Percentiles rank a stretch among this genome's conserved stretches.
phyloP scores from a whole-genome alignment of 805 yeast genomes.

The Metschnikowia similis region DNA sequence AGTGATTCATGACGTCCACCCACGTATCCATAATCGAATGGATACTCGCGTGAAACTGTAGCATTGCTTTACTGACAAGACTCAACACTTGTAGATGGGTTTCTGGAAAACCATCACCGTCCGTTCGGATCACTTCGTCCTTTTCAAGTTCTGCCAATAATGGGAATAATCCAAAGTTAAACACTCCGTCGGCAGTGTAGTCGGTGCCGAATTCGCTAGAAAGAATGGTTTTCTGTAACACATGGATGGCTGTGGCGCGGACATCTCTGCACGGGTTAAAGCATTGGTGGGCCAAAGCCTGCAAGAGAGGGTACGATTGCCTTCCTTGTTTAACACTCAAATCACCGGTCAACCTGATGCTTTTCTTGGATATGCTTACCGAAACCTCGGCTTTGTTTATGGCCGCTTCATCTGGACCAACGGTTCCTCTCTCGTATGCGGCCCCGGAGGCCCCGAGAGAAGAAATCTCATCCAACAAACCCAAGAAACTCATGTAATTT shows the following conservation, averaged over 20 bases:
- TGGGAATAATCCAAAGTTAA: constrained; percentile 75
- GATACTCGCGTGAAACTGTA: constrained; percentile 23
- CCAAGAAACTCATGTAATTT: constrained; percentile 64
- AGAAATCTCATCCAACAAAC: constrained; percentile 72
- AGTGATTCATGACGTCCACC: constrained; percentile 33
- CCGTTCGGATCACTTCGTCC: constrained; percentile 57
- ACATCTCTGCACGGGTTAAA: constrained; percentile 82
- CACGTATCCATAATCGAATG: constrained; percentile 29
- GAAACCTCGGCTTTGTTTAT: constrained; percentile 39
- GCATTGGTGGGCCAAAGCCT: constrained; percentile 86
- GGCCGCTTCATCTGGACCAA: constrained; percentile 41
- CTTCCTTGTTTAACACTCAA: constrained; percentile 37
- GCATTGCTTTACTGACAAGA: constrained; percentile 55
- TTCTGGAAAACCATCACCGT: constrained; percentile 55
- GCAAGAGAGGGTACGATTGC: constrained; percentile 58
- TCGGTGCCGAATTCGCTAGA: constrained; percentile 34
- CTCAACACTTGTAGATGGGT: constrained; percentile 68
- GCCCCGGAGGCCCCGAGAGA: constrained; percentile 79
- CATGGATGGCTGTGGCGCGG: constrained; percentile 58
- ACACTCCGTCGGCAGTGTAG: constrained; percentile 50
- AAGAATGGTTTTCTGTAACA: constrained; percentile 52
- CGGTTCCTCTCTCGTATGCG: constrained; percentile 55
- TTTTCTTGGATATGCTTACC: constrained; percentile 55
- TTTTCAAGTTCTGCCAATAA: constrained; percentile 61
- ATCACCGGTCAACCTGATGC: constrained; percentile 57